Base-by-base conservation (phyloP, 495 filamentous ascomycete genomes). In the Achaetomiella virescens region DNA sequence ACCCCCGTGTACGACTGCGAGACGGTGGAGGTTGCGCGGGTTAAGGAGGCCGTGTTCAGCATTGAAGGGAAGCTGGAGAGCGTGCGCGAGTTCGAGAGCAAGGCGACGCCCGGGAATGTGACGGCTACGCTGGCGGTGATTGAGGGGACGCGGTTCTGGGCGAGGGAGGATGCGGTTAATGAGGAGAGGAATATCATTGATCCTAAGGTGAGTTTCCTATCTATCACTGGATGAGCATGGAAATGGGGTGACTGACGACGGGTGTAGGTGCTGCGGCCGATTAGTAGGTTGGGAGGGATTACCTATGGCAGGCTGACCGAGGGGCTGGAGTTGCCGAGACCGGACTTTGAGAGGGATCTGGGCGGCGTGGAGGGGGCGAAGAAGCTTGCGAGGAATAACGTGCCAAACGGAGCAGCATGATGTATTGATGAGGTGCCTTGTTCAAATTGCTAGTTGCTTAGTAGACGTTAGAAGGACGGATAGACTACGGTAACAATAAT, bases 111-210 rank as follows among this genome's bases (percentile, higher is more conserved):
- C 0, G 90, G 89, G 3, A 86, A 83, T 73, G 87, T 82, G 73
- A 84, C 83, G 0, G 81, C 86, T 0, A 85, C 84, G 9, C 25
- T 96, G 63, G 87, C 81, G 14, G 80, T 95, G 46, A 75, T 97
- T 9, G 91, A 98, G 74, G 92, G 91, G 1, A 82, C 86, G 37
- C 75, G 84, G 24, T 97, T 98, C 64, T 95, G 90, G 88, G 90
- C 83, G 11, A 71, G 91, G 44, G 90, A 96, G 66, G 92, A 96
- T 74, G 90, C 89, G 11, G 73, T 97, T 7, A 86, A 95, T 61
- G 81, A 88, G 65, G 84, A 88, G 15, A 80, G 75, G 64, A 88
- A 82, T 55, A 53, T 85, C 24, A 75, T 97, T 33, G 84, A 93
- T 71, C 75, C 88, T 14, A 78, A 76, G 44, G 66, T 69, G 42